Evolutionary conservation across 2,329 filamentous ascomycete genomes (phyloP).

Genomic region (Aspergillus novoparasiticus): DNA sequence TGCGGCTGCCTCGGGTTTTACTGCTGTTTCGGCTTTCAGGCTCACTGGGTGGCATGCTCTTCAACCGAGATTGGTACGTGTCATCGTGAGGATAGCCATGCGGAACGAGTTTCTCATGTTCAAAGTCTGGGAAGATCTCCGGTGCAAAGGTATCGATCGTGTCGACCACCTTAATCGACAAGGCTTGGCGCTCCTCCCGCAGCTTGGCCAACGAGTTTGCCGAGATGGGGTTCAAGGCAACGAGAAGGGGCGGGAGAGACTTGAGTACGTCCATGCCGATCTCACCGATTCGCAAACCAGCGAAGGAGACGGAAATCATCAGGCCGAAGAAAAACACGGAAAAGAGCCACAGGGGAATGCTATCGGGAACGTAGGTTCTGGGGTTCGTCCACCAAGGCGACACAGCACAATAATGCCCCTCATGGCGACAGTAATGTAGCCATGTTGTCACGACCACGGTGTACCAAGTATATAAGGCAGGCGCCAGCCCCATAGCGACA

Average conservation of each 20-base stretch:
- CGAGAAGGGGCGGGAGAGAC: conserved; percentile 81
- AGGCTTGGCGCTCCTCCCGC: conserved; percentile 68
- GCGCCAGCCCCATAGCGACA: conserved; percentile 79
- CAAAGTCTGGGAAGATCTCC: conserved; percentile 94
- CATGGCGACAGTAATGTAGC: conserved; percentile 71
- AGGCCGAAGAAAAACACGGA: conserved; percentile 74
- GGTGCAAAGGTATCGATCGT: conserved; percentile 94
- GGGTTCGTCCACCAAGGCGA: conserved; percentile 47
- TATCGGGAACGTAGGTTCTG: conserved; percentile 73
- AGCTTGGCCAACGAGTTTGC: conserved; percentile 82
- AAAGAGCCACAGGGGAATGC: conserved; percentile 77
- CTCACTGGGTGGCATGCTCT: conserved; percentile 25
- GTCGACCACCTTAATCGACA: conserved; percentile 82
- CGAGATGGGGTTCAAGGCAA: conserved; percentile 81
- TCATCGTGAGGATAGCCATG: conserved; percentile 11
- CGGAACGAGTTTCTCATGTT: conserved; percentile 37
- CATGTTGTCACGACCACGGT: conserved; percentile 72
- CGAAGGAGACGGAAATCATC: conserved; percentile 88
- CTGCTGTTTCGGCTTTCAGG: conserved; percentile 18
- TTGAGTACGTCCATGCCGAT: conserved; percentile 98
- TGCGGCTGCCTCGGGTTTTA: conserved; percentile 18
- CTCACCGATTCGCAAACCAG: conserved; percentile 90
- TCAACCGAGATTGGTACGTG: conserved; percentile 17
- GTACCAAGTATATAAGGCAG: conserved; percentile 80
- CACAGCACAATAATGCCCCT: background rate